Evolutionary conservation across 2,329 filamentous ascomycete species (phyloP).

Genomic region (Colletotrichum nymphaeae): DNA sequence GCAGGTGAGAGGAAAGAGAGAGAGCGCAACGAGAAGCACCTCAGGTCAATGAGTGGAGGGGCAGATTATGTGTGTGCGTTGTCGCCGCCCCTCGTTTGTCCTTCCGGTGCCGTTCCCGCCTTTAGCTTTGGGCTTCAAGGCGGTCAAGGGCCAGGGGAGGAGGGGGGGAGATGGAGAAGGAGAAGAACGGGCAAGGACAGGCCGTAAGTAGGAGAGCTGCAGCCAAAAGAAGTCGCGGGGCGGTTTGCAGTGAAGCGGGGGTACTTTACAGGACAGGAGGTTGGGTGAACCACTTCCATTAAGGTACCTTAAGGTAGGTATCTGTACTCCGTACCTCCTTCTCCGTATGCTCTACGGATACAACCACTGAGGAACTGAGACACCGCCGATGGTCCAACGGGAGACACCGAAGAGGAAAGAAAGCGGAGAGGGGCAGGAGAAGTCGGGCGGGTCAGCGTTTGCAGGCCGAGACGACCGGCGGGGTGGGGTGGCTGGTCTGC

Average conservation of each 20-base stretch:
- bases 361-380: not conserved
- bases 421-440: slow-evolving; percentile 31
- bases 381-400: slow-evolving; percentile 25
- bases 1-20: not conserved
- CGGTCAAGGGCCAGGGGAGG: slow-evolving; percentile 24
- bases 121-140: slow-evolving; percentile 32
- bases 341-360: not conserved
- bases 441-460: not conserved
- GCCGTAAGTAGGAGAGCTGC: slow-evolving; percentile 9
- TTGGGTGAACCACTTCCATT: slow-evolving; percentile 19
- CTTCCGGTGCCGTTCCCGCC: slow-evolving; percentile 21
- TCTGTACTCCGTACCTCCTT: too few species aligned
- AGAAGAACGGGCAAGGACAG: not conserved
- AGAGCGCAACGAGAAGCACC: not conserved
- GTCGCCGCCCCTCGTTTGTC: slow-evolving; percentile 31
- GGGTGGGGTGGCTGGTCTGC: slow-evolving; percentile 21
- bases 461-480: slow-evolving; percentile 29
- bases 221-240: slow-evolving; percentile 27
- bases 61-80: slow-evolving; percentile 34
- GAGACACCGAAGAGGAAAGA: slow-evolving; percentile 20
- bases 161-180: not conserved
- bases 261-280: slow-evolving; percentile 6
- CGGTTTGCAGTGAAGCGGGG: slow-evolving; percentile 33
- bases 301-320: not conserved
- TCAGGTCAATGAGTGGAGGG: slow-evolving; percentile 15